A percentile compares a stretch with the other conserved stretches of the same genome.
Evolutionary conservation across 352 stramenopile genomes (phyloP).

Genomic region (Globisporangium lucens): DNA sequence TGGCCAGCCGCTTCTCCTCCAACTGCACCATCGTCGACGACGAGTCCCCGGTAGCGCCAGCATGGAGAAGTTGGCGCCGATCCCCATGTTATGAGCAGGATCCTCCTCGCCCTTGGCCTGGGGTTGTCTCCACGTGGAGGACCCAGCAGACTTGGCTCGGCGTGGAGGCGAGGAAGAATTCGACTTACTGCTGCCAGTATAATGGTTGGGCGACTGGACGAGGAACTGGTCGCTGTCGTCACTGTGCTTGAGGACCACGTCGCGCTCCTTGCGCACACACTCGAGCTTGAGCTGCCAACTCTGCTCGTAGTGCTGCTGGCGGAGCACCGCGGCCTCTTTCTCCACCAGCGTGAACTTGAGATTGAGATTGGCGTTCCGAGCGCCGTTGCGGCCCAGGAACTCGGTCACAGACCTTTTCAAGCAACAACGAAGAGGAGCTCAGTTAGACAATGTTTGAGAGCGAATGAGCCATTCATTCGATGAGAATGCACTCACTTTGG

Average conservation of each 20-base stretch:
- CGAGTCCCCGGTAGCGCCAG: slow-evolving; percentile 25
- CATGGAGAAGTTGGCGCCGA: not conserved
- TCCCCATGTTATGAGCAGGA: not conserved
- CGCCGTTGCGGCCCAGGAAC: not conserved
- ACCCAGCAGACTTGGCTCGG: not conserved
- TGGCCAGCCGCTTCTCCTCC: slow-evolving; percentile 55
- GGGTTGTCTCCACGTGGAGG: not conserved
- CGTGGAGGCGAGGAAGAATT: not conserved
- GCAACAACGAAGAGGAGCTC: not conserved
- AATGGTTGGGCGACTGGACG: not conserved
- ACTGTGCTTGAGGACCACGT: slow-evolving; percentile 19
- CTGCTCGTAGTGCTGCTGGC: slow-evolving; percentile 72
- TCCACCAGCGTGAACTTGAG: slow-evolving; percentile 63
- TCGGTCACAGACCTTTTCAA: not conserved
- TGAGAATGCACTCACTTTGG: slow-evolving; percentile 33
- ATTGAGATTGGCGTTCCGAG: slow-evolving; percentile 28
- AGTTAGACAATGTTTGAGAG: not conserved
- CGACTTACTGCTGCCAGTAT: not conserved
- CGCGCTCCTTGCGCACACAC: slow-evolving; percentile 47
- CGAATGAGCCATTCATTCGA: not conserved
- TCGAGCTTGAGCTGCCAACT: slow-evolving; percentile 61
- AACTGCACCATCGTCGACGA: slow-evolving; percentile 59
- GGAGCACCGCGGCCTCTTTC: slow-evolving; percentile 66
- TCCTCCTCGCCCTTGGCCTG: not conserved
- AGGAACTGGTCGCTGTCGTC: slow-evolving; percentile 5